phyloP scores from a whole-genome alignment of 805 yeast species.

The Saturnispora ahearnii region DNA sequence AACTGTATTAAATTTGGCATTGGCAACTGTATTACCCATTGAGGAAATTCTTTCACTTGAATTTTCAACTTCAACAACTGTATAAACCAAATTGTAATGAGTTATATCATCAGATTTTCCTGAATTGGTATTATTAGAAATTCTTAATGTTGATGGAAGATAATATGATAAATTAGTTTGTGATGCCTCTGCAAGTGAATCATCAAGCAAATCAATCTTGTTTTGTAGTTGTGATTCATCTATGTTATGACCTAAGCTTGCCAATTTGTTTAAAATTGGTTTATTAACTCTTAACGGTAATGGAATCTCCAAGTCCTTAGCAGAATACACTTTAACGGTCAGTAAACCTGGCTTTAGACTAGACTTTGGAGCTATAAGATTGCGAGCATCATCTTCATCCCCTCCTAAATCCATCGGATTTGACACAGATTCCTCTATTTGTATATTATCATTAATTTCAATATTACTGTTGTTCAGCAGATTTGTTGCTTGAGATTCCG shows the following conservation, averaged over 20 bases:
- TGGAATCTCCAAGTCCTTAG: conserved; percentile 61
- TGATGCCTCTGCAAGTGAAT: conserved; percentile 22
- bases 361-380: background rate
- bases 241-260: conserved; percentile 42
- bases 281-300: conserved; percentile 57
- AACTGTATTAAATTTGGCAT: conserved; percentile 80
- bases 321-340: conserved; percentile 68
- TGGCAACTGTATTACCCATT: conserved; percentile 65
- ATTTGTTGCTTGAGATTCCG: background rate
- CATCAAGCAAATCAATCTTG: conserved; percentile 28
- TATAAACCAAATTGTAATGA: conserved; percentile 48
- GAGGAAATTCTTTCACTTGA: conserved; percentile 87
- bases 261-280: conserved; percentile 53
- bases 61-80: conserved; percentile 91
- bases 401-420: background rate
- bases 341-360: conserved; percentile 54
- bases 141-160: conserved; percentile 37
- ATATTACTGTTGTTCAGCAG: background rate
- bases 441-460: background rate
- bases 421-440: background rate
- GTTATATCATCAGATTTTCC: conserved; percentile 51
- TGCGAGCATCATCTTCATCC: background rate
- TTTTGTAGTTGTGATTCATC: conserved; percentile 25
- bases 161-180: conserved; percentile 24
- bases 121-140: conserved; percentile 32